Base-by-base conservation (phyloP, 1,284 basidiomycete species). In the Gomphus bonarii region DNA sequence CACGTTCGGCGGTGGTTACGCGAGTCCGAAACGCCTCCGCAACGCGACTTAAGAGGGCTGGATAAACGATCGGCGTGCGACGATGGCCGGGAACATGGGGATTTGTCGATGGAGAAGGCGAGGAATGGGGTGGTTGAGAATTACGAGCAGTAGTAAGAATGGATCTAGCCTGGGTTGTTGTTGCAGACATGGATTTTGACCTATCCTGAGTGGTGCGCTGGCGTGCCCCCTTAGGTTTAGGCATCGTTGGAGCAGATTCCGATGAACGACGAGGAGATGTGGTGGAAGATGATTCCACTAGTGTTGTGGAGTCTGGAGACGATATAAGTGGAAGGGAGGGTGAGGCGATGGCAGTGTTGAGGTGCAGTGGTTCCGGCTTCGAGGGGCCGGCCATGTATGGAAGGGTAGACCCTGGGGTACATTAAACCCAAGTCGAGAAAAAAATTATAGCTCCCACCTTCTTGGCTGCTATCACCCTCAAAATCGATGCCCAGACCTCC, bases 41-140 rank as follows among this genome's bases (percentile, higher is more conserved):
- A 10, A 99, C 94, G 54, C 86, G 86, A 31, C 95, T 98, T 5
- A 99, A 80, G 18, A 99, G 75, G 1, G 97, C 95, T 7, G 97
- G 95, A 71, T 98, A 97, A 51, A 98, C 86, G 47, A 89, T 76
- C 11, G 89, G 88, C n/a, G 82, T 76, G 63, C 80, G 78, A 31
- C 48, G 67, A 65, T 12, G 68, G 59, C 55, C 72, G 71, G 30
- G 49, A 54, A 62, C 66, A 60, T 60, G 70, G 63, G 59, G 50
- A 36, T 59, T 61, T 42, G 56, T 49, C 49, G 57, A 75, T 71
- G 33, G 81, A 75, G 50, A 75, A 73, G 35, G 73, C 3, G 74
- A 36, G 72, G 63, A 44, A 69, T 57, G 58, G 70, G 62, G 57
- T 71, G 69, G 54, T 73, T 63, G 51, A 72, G 70, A 72, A 52